Evolutionary conservation across 2,329 filamentous ascomycete species (phyloP), one percentile per base, ranked within the genome.

Genomic region (Alternaria conjuncta): DNA sequence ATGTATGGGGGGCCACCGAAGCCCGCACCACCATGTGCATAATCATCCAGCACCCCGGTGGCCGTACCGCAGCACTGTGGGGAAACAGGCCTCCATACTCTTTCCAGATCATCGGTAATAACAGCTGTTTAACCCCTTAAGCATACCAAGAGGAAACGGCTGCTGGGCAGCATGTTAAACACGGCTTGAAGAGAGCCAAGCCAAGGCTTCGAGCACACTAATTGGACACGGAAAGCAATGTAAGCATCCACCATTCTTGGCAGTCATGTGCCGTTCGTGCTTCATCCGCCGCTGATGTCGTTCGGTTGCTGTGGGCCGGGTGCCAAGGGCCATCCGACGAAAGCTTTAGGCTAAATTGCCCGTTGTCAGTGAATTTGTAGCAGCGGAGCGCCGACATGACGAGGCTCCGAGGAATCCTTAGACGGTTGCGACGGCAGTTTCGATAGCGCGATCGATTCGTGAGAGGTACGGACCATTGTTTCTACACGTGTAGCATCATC

Each of bases 1-100:
- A 60, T 60, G 60, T 63, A 63, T 47, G 43, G 47, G 56, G 54
- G 32, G 54, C 36, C 36, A 41, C 54, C 36, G 55, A 57, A 50
- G 54, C 30, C 46, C 44, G 53, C 30, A 64, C 55, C 55, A 44
- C 55, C 55, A 36, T 18, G 15, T 53, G 49, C 28, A 46, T 49
- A 62, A 68, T 72, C 70, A 72, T 61, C 68, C 70, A 71, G 59
- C 47, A 65, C 44, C 65, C 70, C 62, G 58, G 66, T 54, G 59
- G 53, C 43, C 57, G 58, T 57, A 60, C 44, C 57, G 51, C 58
- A 46, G 61, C 61, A 56, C 28, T 54, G 58, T 60, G 62, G 66
- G 51, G 55, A 46, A 51, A 44, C 57, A 55, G 57, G 63, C 57
- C n/a, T 50, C 60, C 41, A 59, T 54, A 47, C 18, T 55, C 36